Evolutionary conservation across 1,284 basidiomycete genomes (phyloP).

Genomic region (Cerioporus squamosus): DNA sequence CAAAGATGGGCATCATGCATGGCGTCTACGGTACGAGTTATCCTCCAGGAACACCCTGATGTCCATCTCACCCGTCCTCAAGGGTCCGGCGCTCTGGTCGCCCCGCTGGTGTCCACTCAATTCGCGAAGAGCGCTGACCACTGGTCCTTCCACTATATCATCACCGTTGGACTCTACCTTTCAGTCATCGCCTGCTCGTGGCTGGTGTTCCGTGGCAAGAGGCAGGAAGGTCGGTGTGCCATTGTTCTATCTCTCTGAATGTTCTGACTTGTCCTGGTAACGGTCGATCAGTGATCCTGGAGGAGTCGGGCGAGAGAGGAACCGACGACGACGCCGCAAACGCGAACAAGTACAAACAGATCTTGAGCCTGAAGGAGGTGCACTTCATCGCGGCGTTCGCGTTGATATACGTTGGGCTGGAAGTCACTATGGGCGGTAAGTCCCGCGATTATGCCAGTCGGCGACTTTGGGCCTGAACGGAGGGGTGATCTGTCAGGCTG

Average conservation of each 20-base stretch:
- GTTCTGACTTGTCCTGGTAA: neutral
- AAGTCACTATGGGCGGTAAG: conserved; percentile 66
- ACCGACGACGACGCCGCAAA: conserved; percentile 39
- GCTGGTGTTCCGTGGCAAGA: conserved; percentile 55
- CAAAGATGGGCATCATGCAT: conserved; percentile 55
- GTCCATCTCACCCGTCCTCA: neutral
- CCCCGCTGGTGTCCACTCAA: conserved; percentile 66
- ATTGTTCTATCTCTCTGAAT: neutral
- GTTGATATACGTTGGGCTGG: conserved; percentile 64
- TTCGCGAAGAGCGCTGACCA: conserved; percentile 49
- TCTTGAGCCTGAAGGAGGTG: conserved; percentile 53
- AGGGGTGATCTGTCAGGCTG: conserved; percentile 36
- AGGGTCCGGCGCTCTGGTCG: conserved; percentile 61
- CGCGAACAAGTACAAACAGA: conserved; percentile 55
- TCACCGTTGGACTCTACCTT: conserved; percentile 58
- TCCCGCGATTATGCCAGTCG: neutral
- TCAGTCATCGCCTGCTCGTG: conserved; percentile 49
- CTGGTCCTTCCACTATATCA: conserved; percentile 69
- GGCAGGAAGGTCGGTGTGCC: conserved; percentile 47
- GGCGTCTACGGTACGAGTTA: conserved; percentile 50
- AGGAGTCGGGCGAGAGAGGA: conserved; percentile 44
- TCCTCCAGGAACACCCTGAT: neutral
- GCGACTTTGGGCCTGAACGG: neutral
- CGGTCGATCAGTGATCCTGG: conserved; percentile 28
- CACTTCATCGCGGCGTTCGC: conserved; percentile 64